These are phyloP conservation scores for Trapa bicornis DNA, from an alignment of 345 rosid species.

Conservation along the genomic window DNA sequence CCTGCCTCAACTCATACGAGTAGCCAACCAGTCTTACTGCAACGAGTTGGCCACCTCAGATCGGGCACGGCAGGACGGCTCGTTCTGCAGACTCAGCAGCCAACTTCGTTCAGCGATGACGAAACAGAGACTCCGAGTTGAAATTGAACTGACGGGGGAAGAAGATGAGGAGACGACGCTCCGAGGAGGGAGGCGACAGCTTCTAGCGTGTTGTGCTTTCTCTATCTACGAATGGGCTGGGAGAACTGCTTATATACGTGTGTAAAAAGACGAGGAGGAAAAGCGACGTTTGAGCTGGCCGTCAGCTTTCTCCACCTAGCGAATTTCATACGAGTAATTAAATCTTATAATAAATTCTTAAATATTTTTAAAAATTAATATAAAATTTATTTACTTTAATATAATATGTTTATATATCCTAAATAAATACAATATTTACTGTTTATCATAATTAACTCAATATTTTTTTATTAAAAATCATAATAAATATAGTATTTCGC, in stretches of 20 bases:
- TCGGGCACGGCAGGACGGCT: constrained; percentile 13
- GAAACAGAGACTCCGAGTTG: not conserved
- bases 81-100: not conserved
- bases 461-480: too few relatives aligned
- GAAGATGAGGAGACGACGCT: not conserved
- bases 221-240: constrained; percentile 1
- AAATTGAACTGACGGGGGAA: not conserved
- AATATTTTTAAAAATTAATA: too few relatives aligned
- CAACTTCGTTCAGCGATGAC: not conserved
- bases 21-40: not conserved
- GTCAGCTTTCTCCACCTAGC: constrained; percentile 4
- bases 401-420: too few relatives aligned
- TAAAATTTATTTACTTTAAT: too few relatives aligned
- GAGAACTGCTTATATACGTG: constrained; percentile 1
- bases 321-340: too few relatives aligned
- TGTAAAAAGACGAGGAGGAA: not conserved
- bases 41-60: constrained; percentile 14
- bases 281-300: constrained; percentile 7
- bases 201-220: not conserved
- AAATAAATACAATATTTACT: too few relatives aligned
- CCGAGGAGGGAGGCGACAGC: not conserved
- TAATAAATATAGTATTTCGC: not conserved
- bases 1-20: constrained; percentile 22
- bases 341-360: too few relatives aligned
- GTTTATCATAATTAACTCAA: too few relatives aligned